These are phyloP conservation scores for Isochrysis galbana DNA, from an alignment of 78 protist genomes.

Conservation along the genomic window DNA sequence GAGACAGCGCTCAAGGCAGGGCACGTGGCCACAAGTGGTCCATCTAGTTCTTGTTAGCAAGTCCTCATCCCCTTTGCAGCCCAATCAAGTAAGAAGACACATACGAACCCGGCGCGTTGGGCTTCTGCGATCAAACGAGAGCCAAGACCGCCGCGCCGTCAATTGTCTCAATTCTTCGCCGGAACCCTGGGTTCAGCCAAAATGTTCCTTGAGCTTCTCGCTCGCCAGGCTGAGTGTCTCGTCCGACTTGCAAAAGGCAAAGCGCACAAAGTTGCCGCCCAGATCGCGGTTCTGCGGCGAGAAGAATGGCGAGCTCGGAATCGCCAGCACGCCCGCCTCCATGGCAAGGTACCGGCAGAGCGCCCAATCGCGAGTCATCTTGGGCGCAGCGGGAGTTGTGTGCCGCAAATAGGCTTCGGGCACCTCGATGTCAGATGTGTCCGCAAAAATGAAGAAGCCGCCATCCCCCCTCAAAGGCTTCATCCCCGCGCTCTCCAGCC, in stretches of 20 bases:
- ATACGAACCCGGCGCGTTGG: too few relatives aligned
- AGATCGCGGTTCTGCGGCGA: neutral
- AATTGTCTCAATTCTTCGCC: too few relatives aligned
- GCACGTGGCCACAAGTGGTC: too few relatives aligned
- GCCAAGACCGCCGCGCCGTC: too few relatives aligned
- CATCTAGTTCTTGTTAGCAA: too few relatives aligned
- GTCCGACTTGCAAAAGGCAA: slow-evolving; percentile 49
- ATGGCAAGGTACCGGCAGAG: slow-evolving; percentile 40
- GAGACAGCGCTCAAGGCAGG: too few relatives aligned
- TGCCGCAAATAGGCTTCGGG: neutral
- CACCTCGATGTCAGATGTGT: neutral
- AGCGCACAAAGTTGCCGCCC: slow-evolving; percentile 5
- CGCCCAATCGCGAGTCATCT: slow-evolving; percentile 45
- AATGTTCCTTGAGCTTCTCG: too few relatives aligned
- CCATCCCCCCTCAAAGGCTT: neutral
- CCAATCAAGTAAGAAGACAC: too few relatives aligned
- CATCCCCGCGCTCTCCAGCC: neutral
- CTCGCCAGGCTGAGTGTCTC: slow-evolving; percentile 12
- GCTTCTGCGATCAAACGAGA: too few relatives aligned
- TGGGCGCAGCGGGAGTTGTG: slow-evolving; percentile 7
- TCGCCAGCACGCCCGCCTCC: slow-evolving; percentile 32
- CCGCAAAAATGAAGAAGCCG: slow-evolving; percentile 46
- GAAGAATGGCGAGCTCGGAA: slow-evolving; percentile 37
- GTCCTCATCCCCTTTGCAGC: too few relatives aligned
- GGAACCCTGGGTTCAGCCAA: too few relatives aligned